phyloP scores from a whole-genome alignment of 2,329 filamentous ascomycete genomes.

The Drechslerella stenobrocha region DNA sequence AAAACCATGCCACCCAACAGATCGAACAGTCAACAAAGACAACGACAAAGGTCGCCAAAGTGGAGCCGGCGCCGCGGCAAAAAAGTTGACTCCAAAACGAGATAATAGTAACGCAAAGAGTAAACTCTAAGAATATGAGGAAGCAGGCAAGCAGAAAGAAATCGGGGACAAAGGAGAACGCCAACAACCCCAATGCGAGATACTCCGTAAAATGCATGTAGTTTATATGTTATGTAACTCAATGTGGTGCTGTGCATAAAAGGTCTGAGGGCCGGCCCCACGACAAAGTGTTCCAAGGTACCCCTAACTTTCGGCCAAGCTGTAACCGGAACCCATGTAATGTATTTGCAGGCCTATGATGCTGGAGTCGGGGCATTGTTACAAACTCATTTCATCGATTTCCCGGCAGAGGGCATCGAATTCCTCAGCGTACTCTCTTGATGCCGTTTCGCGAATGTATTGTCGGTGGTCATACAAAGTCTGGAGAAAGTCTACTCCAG shows the following conservation, averaged over 20 bases:
- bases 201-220: neutral
- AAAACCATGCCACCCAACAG: too few relatives aligned
- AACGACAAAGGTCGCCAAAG: too few relatives aligned
- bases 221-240: too few relatives aligned
- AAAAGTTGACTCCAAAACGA: too few relatives aligned
- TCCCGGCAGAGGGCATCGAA: slow-evolving; percentile 30
- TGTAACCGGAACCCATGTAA: too few relatives aligned
- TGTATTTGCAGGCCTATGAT: too few relatives aligned
- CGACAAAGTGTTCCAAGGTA: too few relatives aligned
- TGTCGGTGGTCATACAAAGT: slow-evolving; percentile 2
- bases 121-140: neutral
- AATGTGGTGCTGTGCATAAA: neutral
- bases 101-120: neutral
- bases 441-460: slow-evolving; percentile 19
- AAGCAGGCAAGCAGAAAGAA: neutral
- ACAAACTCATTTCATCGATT: slow-evolving; percentile 4
- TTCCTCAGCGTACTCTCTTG: slow-evolving; percentile 11
- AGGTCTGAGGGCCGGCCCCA: neutral
- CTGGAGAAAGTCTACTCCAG: slow-evolving; percentile 10
- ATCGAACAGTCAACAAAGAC: too few relatives aligned
- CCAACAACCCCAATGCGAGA: neutral
- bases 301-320: too few relatives aligned
- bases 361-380: neutral
- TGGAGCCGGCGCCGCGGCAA: too few relatives aligned
- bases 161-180: neutral